A percentile compares a stretch with the other conserved stretches of the same genome.
These are phyloP conservation scores for Melaleuca alternifolia DNA, from an alignment of 345 rosid genomes.

Conservation along the genomic window DNA sequence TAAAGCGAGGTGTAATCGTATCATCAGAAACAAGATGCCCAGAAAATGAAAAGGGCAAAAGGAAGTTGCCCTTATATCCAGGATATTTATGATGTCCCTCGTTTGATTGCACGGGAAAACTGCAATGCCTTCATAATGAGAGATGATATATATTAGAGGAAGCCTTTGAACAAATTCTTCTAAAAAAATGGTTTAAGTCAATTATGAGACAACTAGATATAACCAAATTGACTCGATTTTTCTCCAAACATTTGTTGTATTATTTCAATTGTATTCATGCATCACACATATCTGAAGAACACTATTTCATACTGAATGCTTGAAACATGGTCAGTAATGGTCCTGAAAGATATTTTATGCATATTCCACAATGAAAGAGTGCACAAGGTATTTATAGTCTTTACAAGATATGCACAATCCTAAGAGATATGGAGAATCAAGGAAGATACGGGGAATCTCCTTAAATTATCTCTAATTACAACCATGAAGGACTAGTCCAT, in stretches of 20 bases:
- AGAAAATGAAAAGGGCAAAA: background rate
- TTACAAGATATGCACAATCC: background rate
- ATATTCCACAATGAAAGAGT: background rate
- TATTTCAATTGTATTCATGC: background rate
- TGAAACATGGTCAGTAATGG: background rate
- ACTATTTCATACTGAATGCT: background rate
- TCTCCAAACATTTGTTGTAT: background rate
- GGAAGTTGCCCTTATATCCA: background rate
- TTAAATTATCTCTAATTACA: background rate
- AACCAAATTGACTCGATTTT: background rate
- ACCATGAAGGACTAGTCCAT: background rate
- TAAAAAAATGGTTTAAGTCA: background rate
- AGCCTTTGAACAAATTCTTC: background rate
- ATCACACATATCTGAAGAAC: background rate
- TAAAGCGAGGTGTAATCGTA: background rate
- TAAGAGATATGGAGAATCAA: background rate
- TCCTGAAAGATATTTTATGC: background rate
- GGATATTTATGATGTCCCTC: background rate
- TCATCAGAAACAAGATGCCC: background rate
- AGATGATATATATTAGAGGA: background rate
- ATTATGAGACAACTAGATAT: background rate
- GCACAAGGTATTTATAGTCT: background rate
- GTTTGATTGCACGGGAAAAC: background rate
- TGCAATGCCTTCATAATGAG: background rate
- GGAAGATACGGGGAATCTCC: background rate